phyloP scores from a whole-genome alignment of 1,284 basidiomycete genomes.

The Hymenochaete sp. region DNA sequence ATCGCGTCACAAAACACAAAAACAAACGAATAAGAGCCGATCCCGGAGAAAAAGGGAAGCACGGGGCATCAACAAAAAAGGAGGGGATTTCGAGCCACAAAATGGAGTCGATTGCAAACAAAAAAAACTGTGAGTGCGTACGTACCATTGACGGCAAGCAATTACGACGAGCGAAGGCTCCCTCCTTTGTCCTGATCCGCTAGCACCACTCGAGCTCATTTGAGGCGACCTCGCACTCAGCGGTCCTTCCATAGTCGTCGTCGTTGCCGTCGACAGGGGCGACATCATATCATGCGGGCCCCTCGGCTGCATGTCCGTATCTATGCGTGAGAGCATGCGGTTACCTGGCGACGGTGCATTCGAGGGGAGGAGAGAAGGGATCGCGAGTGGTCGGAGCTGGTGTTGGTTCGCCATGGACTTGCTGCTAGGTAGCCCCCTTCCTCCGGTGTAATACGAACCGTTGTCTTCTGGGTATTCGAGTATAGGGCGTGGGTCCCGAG shows the following conservation, averaged over 20 bases:
- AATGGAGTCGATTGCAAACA: constrained; percentile 27
- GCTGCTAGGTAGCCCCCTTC: constrained; percentile 6
- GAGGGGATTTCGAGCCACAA: not conserved
- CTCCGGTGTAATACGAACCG: not conserved
- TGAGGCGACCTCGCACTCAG: constrained; percentile 6
- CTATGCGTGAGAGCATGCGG: constrained; percentile 4
- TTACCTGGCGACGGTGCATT: constrained; percentile 3
- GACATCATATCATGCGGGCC: constrained; percentile 5
- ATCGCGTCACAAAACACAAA: not conserved
- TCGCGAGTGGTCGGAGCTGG: constrained; percentile 14
- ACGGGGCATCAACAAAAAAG: not conserved
- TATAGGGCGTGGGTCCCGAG: too few species aligned
- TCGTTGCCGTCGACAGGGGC: constrained; percentile 20
- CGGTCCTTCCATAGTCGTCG: too few species aligned
- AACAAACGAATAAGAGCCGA: constrained; percentile 20
- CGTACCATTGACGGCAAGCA: constrained; percentile 58
- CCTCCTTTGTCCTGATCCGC: constrained; percentile 36
- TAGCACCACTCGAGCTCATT: constrained; percentile 16
- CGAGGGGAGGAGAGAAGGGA: constrained; percentile 15
- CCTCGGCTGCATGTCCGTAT: constrained; percentile 7
- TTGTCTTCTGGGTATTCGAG: too few species aligned
- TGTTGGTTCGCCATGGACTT: constrained; percentile 11
- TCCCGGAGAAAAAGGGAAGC: constrained; percentile 25
- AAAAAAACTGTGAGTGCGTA: constrained; percentile 21
- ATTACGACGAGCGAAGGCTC: constrained; percentile 61